phyloP scores from a whole-genome alignment of 768 basidiomycete genomes.

The Rhizopogon vesiculosus region DNA sequence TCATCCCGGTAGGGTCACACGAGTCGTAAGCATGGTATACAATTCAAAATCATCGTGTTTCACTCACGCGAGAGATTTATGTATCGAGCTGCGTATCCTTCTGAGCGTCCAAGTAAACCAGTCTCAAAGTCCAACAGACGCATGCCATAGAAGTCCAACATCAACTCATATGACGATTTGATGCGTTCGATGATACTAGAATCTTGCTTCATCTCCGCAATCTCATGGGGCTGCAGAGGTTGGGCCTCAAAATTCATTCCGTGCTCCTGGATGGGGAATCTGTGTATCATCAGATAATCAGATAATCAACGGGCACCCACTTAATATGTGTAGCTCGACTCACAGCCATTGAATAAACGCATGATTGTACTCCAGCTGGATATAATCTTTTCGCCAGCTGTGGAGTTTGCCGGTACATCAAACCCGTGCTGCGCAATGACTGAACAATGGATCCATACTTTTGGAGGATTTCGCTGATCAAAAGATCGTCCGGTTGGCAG shows the following conservation, averaged over 20 bases:
- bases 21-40: neutral
- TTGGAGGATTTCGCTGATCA: conserved; percentile 60
- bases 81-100: conserved; percentile 52
- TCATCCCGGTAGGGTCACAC: neutral
- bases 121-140: conserved; percentile 50
- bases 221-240: conserved; percentile 64
- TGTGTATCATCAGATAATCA: conserved; percentile 16
- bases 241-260: conserved; percentile 69
- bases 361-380: conserved; percentile 61
- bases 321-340: conserved; percentile 19
- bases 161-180: conserved; percentile 58
- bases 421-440: neutral
- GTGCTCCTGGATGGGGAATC: conserved; percentile 70
- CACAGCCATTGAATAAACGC: conserved; percentile 80
- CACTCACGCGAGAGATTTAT: conserved; percentile 62
- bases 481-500: conserved; percentile 57
- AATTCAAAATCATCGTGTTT: neutral
- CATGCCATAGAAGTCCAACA: conserved; percentile 84
- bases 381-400: conserved; percentile 65
- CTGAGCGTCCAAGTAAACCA: conserved; percentile 52
- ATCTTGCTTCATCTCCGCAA: conserved; percentile 49
- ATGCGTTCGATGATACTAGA: conserved; percentile 44
- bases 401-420: conserved; percentile 2
- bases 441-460: conserved; percentile 32
- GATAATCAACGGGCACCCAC: neutral